Percentiles rank a stretch among this genome's conserved stretches.
Conservation (phyloP, 2,329 filamentous ascomycete genomes). For the Paecilomyces variotii region DNA sequence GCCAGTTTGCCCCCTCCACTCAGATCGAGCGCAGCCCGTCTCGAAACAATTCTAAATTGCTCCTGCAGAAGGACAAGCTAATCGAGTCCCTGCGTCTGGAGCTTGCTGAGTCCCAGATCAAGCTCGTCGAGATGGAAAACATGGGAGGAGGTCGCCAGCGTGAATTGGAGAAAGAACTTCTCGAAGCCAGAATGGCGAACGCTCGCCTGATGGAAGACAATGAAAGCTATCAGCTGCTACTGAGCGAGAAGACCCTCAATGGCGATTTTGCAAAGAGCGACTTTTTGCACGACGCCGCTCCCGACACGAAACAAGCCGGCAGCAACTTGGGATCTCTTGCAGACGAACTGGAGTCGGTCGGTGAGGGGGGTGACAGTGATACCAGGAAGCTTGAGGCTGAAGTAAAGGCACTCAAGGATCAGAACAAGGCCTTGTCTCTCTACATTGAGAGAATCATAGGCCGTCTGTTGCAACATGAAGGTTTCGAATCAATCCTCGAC, state of each 20-base stretch:
- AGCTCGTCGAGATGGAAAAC: conserved; percentile 89
- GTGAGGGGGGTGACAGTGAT: conserved; percentile 50
- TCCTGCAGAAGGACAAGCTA: conserved; percentile 91
- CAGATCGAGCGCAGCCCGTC: conserved; percentile 83
- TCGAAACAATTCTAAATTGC: conserved; percentile 76
- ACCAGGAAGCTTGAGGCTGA: conserved; percentile 67
- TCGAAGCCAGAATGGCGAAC: conserved; percentile 92
- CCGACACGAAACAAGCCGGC: conserved; percentile 39
- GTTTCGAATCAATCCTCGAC: conserved; percentile 89
- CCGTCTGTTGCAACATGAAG: conserved; percentile 83
- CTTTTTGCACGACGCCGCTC: conserved; percentile 55
- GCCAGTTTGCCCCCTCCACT: conserved; percentile 78
- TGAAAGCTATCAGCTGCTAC: conserved; percentile 90
- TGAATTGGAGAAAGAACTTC: conserved; percentile 80
- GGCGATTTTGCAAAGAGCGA: conserved; percentile 82
- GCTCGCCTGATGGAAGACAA: conserved; percentile 97
- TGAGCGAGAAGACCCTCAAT: conserved; percentile 91
- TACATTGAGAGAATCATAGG: conserved; percentile 99
- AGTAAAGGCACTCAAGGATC: conserved; percentile 71
- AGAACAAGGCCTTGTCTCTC: conserved; percentile 93
- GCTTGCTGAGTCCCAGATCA: conserved; percentile 90
- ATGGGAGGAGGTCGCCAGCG: conserved; percentile 78
- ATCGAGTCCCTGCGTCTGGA: conserved; percentile 90
- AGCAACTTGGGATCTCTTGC: conserved; percentile 55
- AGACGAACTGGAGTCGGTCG: conserved; percentile 74